Percentiles rank a stretch among this genome's conserved stretches.
Conservation (phyloP, 129 eudicot species). For the Saposhnikovia divaricata region DNA sequence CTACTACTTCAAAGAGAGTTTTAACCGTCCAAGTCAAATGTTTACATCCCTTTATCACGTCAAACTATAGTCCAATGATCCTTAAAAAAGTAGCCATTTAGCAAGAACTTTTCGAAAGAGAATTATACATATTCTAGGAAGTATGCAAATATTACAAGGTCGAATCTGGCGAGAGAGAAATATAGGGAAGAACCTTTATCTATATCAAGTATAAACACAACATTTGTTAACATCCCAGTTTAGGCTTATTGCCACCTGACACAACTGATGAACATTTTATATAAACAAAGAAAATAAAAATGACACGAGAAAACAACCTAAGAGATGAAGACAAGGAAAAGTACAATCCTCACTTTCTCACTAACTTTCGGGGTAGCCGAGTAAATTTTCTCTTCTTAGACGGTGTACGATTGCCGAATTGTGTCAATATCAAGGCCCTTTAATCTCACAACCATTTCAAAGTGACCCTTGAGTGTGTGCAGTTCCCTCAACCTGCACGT, state of each 20-base stretch:
- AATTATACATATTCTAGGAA: neutral
- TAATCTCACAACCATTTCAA: constrained; percentile 85
- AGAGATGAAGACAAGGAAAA: neutral
- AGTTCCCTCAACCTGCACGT: constrained; percentile 73
- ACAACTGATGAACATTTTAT: neutral
- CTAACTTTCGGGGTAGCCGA: neutral
- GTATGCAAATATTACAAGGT: neutral
- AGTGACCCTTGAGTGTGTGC: constrained; percentile 92
- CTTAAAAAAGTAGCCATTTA: neutral
- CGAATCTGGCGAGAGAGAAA: neutral
- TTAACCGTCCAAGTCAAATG: too few relatives aligned
- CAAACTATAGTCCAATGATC: neutral
- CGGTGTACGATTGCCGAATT: constrained; percentile 92
- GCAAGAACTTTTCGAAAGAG: neutral
- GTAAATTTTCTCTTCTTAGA: constrained; percentile 29
- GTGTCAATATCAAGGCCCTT: constrained; percentile 97
- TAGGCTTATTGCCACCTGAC: neutral
- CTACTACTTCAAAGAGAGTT: too few relatives aligned
- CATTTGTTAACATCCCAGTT: neutral
- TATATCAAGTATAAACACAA: neutral
- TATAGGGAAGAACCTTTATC: neutral
- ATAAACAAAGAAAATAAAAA: neutral
- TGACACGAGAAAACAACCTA: neutral
- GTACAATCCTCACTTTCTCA: constrained; percentile 10
- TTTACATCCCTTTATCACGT: neutral